phyloP scores from a whole-genome alignment of 202 grass and related monocot species.

The Setaria viridis region DNA sequence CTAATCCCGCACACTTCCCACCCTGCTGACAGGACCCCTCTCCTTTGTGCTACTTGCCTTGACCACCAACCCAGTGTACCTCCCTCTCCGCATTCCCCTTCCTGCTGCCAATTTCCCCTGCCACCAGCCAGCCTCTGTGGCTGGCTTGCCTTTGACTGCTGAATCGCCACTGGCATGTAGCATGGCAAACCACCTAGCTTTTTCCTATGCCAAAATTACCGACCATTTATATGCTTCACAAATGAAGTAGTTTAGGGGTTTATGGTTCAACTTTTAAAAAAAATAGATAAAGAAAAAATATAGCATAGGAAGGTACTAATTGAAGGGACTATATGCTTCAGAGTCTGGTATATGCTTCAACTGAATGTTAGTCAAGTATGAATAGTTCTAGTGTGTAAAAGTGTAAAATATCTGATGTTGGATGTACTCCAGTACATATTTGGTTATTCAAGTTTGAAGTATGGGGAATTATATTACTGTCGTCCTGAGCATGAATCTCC shows the following conservation, averaged over 20 bases:
- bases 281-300: not conserved
- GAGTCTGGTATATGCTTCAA: constrained; percentile 2
- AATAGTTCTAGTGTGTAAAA: constrained; percentile 5
- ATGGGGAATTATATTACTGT: not conserved
- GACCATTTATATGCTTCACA: not conserved
- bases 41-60: not conserved
- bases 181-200: not conserved
- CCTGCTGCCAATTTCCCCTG: not conserved
- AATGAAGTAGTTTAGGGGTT: not conserved
- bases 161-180: not conserved
- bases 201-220: not conserved
- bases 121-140: not conserved
- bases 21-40: not conserved
- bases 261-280: not conserved
- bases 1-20: not conserved
- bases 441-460: constrained; percentile 22
- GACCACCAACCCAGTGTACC: not conserved
- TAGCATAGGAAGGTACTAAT: not conserved
- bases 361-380: constrained; percentile 9
- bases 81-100: not conserved
- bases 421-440: not conserved
- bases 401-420: not conserved
- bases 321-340: not conserved
- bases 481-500: not conserved
- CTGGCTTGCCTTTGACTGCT: not conserved